Conservation (phyloP, 768 basidiomycete genomes). For the Amanita pseudoporphyria region DNA sequence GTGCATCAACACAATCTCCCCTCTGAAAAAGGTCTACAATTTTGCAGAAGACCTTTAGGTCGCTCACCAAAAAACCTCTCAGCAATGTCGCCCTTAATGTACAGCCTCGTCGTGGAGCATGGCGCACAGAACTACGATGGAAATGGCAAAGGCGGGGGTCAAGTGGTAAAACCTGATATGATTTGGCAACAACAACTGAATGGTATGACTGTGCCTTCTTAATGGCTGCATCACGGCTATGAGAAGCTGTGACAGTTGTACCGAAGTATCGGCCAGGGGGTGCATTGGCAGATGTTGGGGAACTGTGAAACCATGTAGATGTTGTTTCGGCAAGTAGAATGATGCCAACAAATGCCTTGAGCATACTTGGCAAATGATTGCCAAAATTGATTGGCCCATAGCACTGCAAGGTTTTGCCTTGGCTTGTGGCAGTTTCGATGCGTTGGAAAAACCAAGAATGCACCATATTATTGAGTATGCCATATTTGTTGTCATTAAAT, state of each 20-base stretch:
- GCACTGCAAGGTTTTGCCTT: constrained; percentile 8
- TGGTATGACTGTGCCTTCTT: constrained; percentile 2
- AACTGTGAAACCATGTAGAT: constrained; percentile 8
- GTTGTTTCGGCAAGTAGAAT: constrained; percentile 5
- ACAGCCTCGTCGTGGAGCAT: constrained; percentile 6
- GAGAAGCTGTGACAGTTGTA: not conserved
- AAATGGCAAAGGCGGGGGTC: constrained; percentile 9
- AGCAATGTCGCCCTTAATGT: constrained; percentile 4
- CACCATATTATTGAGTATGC: constrained; percentile 10
- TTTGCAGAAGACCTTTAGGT: constrained; percentile 7
- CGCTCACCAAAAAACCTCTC: not conserved
- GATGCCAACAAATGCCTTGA: constrained; percentile 9
- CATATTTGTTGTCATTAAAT: constrained; percentile 11
- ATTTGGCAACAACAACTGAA: not conserved
- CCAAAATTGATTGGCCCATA: constrained; percentile 7
- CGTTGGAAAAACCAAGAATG: constrained; percentile 11
- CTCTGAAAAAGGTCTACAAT: constrained; percentile 7
- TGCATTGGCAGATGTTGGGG: constrained; percentile 2
- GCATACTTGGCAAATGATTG: constrained; percentile 3
- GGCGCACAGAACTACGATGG: constrained; percentile 4
- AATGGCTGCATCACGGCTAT: constrained; percentile 5
- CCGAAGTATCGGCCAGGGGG: constrained; percentile 6
- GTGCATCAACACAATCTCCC: not conserved
- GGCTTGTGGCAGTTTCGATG: constrained; percentile 2
- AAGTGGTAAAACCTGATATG: constrained; percentile 7